Conservation (phyloP, 345 rosid genomes). For the Excoecaria cochinchinensis region DNA sequence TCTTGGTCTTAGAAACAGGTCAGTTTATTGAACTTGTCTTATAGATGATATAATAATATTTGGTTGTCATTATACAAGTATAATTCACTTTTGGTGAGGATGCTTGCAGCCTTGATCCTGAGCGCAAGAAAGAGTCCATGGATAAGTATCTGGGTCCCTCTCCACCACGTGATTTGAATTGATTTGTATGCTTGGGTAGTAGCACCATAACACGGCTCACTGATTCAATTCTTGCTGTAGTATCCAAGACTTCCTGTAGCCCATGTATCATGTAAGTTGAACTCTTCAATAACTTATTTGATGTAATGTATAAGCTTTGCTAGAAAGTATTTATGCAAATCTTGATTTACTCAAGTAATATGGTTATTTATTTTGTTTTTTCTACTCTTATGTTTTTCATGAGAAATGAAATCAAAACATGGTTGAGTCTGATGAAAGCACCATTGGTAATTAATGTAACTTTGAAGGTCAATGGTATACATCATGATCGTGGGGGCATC, state of each 20-base stretch:
- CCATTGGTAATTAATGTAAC: background rate
- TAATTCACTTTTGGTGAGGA: conserved; percentile 14
- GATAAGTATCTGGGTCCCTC: conserved; percentile 87
- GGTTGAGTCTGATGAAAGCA: too few species aligned
- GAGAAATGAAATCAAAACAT: too few species aligned
- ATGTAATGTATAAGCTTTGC: background rate
- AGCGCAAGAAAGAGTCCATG: conserved; percentile 93
- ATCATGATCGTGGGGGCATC: background rate
- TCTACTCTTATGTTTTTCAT: too few species aligned
- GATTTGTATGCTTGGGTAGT: conserved; percentile 6
- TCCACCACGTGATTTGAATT: conserved; percentile 36
- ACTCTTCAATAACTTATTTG: background rate
- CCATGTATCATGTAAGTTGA: conserved; percentile 14
- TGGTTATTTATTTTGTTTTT: too few species aligned
- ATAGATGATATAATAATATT: background rate
- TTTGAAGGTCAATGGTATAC: background rate
- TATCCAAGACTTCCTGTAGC: background rate
- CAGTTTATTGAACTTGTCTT: conserved; percentile 4
- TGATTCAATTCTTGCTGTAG: background rate
- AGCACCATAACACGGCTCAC: background rate
- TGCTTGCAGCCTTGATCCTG: conserved; percentile 89
- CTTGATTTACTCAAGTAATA: background rate
- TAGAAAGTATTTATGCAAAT: background rate
- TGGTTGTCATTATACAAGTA: background rate
- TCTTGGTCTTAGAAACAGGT: conserved; percentile 94